A percentile compares a stretch with the other conserved stretches of the same genome.
Conservation (phyloP, 2,329 filamentous ascomycete species). For the Beauveria medogensis region DNA sequence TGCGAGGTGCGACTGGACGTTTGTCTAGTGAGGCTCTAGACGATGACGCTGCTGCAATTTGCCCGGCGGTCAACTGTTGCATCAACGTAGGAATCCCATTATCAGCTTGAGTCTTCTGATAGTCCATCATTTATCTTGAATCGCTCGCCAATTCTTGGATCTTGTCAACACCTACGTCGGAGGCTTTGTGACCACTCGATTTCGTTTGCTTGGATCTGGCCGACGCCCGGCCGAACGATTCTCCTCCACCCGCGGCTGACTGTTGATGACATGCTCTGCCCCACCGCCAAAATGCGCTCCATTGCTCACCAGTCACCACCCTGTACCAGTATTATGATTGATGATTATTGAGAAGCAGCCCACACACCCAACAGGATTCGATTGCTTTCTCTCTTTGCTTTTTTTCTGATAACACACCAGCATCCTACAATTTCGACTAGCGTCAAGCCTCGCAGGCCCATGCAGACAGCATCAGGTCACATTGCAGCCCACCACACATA, state of each 20-base stretch:
- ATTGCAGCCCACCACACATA: neutral
- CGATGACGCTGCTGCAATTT: neutral
- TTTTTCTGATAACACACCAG: neutral
- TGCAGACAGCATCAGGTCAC: neutral
- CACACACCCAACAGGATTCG: neutral
- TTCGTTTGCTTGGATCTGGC: neutral
- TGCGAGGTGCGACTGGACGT: neutral
- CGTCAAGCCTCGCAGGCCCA: neutral
- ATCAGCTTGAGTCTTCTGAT: too few species aligned
- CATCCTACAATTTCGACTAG: neutral
- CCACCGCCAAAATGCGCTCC: neutral
- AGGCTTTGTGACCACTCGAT: neutral
- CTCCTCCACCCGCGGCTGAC: neutral
- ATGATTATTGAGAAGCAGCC: neutral
- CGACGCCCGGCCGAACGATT: neutral
- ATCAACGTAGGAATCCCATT: too few species aligned
- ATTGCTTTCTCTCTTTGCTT: neutral
- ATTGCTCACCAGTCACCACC: too few species aligned
- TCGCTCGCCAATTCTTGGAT: too few species aligned
- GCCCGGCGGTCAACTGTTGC: neutral
- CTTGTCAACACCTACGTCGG: neutral
- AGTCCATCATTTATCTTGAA: too few species aligned
- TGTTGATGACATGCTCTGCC: neutral
- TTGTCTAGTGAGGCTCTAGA: neutral
- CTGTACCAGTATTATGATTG: neutral